Evolutionary conservation across 768 basidiomycete genomes (phyloP), one percentile per base, ranked within the genome.

Genomic region (Porphyrellus cyaneotinctus): DNA sequence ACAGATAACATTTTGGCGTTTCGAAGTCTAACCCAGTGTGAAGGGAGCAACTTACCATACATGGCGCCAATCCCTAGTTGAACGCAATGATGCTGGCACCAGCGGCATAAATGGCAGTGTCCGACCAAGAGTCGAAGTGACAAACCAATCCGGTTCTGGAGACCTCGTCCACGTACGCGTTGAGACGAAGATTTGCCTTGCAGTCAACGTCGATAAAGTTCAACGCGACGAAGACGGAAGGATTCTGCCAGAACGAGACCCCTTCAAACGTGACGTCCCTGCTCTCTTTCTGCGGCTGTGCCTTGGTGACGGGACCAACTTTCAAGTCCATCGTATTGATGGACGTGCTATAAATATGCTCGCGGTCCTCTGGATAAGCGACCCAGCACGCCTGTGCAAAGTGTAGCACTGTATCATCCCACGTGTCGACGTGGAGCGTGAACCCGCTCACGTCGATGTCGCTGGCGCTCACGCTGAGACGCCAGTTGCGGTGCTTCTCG

Each of bases 211-310:
- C 48, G 32, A 63, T 28, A 17, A 13, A 44, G 39, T 63, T 63
- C 45, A 57, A 37, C 6, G 58, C 58, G n/a, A 63, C 33, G n/a
- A 63, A 62, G 5, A 62, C 61, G n/a, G 23, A 57, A 43, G 61
- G 61, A 2, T 47, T 43, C 39, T 57, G 47, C 61, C 52, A 54
- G 13, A 38, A 1, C 42, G 4, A 4, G 15, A 41, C 39, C 13
- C 2, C 2, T n/a, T 13, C 33, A 12, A 63, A 63, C 6, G 36
- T 20, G n/a, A 62, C 18, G 2, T 43, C 30, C 22, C 42, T 62
- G 31, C 35, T 41, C 41, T 54, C 31, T 9, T 48, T n/a, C 15
- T 7, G 12, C 23, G 11, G 42, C 41, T 47, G 58, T 3, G 58
- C 54, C n/a, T 48, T 2, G 11, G 37, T 26, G 28, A 26, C n/a